Base-by-base conservation (phyloP, 1,284 basidiomycete genomes). In the Thelephora terrestris region DNA sequence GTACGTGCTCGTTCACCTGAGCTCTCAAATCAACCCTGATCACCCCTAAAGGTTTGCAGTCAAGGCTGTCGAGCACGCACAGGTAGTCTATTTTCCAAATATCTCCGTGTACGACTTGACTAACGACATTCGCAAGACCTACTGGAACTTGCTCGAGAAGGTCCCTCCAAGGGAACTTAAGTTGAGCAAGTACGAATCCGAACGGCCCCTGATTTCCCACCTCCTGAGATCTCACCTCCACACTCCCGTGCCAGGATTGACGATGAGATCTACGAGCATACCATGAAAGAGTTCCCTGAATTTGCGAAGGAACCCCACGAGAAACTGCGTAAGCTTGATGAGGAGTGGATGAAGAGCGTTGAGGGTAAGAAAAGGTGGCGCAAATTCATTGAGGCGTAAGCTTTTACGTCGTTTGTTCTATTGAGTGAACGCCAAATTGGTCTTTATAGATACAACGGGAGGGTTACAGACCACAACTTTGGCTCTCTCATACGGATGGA, bases 401-500 rank as follows among this genome's bases (percentile, higher is more conserved):
- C 71, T 50, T 61, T 43, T 32, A 3, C 29, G 7, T 27, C 25
- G 25, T 27, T 27, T 27, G 5, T 32, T 32, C 7, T 14, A 32
- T 14, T 32, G 9, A 32, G 12, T 14, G 9, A 12, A 32, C 29
- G 14, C 5, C 39, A 34, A 18, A 40, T 17, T 47, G 35, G 21
- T 12, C 47, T 39, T 32, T 20, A 25, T 53, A 85, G 82, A 54
- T 94, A 91, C 69, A 84, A 92, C 68, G 82, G 86, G 53, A 85
- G 82, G 60, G 71, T 96, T 49, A 85, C 91, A 61, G 94, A 99
- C 60, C 92, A 88, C 71, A 99, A 98, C 75, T 97, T 98, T 69
- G 96, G 96, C 27, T 97, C 91, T 2, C 73, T 99, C 57, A 86
- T 99, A 57, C 81, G 96, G 46, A 85, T 79, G 47, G 81, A 96